Conservation (phyloP, 352 stramenopile genomes). For the Phytophthora sp. region DNA sequence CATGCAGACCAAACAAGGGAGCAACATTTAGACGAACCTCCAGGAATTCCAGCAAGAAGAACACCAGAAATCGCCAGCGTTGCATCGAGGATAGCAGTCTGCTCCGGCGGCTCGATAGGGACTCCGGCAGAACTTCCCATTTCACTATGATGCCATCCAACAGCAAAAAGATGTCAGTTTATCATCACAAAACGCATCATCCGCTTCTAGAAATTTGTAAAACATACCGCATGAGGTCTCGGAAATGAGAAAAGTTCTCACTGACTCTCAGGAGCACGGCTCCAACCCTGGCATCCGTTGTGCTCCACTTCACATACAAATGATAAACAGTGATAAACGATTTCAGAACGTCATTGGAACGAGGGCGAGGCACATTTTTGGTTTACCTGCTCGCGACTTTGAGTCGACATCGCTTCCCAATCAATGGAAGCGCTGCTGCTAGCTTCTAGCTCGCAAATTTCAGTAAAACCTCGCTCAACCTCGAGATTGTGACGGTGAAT, state of each 20-base stretch:
- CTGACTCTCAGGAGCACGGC: constrained; percentile 60
- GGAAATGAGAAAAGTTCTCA: constrained; percentile 78
- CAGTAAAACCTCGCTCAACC: constrained; percentile 39
- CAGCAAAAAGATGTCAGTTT: neutral
- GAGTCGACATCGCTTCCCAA: constrained; percentile 29
- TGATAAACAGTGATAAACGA: neutral
- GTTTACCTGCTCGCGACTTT: constrained; percentile 36
- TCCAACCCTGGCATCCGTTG: constrained; percentile 42
- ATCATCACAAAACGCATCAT: neutral
- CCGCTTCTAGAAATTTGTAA: neutral
- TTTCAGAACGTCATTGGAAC: neutral
- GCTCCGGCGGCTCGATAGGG: constrained; percentile 92
- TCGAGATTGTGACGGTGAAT: constrained; percentile 46
- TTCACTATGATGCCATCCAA: constrained; percentile 46
- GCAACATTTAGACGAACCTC: constrained; percentile 47
- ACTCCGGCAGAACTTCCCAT: constrained; percentile 92
- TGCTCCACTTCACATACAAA: constrained; percentile 49
- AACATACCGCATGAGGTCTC: constrained; percentile 78
- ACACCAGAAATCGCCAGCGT: constrained; percentile 94
- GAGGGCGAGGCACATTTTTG: neutral
- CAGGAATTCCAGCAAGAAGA: constrained; percentile 93
- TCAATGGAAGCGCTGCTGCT: constrained; percentile 7
- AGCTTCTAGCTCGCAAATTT: constrained; percentile 37
- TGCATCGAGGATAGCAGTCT: constrained; percentile 93
- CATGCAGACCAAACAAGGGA: neutral